These are phyloP conservation scores for Cicer pinnatifidum DNA, from an alignment of 306 rosid genomes.

Conservation along the genomic window DNA sequence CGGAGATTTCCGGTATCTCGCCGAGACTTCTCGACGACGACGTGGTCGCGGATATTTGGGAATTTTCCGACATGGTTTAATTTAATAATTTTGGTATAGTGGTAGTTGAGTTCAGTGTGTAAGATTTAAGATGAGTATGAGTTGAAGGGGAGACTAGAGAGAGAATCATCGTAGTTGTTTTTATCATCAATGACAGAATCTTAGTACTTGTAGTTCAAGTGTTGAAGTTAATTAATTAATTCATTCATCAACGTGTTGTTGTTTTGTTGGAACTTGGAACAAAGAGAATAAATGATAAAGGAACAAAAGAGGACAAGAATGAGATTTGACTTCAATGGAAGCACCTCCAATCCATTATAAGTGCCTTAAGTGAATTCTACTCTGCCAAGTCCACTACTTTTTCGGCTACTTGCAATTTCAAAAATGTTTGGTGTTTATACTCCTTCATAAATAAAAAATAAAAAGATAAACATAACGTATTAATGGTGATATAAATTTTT, in stretches of 20 bases:
- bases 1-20: slow-evolving; percentile 56
- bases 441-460: too few relatives aligned
- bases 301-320: slow-evolving; percentile 20
- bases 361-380: too few relatives aligned
- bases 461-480: too few relatives aligned
- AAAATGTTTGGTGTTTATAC: too few relatives aligned
- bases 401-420: too few relatives aligned
- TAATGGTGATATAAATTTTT: too few relatives aligned
- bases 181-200: background rate
- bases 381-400: too few relatives aligned
- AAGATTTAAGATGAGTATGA: background rate
- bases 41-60: slow-evolving; percentile 48
- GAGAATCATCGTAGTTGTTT: slow-evolving; percentile 12
- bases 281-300: slow-evolving; percentile 37
- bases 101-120: background rate
- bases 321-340: background rate
- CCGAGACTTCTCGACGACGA: slow-evolving; percentile 62
- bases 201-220: background rate
- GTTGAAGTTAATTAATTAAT: slow-evolving; percentile 21
- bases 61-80: slow-evolving; percentile 56
- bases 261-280: slow-evolving; percentile 35
- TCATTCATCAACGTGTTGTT: background rate
- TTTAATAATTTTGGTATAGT: background rate
- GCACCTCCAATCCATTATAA: too few relatives aligned
- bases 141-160: background rate